Percentiles rank a stretch among this genome's conserved stretches.
Evolutionary conservation across 257 asterid genomes (phyloP).

Genomic region (Verbena officinalis): DNA sequence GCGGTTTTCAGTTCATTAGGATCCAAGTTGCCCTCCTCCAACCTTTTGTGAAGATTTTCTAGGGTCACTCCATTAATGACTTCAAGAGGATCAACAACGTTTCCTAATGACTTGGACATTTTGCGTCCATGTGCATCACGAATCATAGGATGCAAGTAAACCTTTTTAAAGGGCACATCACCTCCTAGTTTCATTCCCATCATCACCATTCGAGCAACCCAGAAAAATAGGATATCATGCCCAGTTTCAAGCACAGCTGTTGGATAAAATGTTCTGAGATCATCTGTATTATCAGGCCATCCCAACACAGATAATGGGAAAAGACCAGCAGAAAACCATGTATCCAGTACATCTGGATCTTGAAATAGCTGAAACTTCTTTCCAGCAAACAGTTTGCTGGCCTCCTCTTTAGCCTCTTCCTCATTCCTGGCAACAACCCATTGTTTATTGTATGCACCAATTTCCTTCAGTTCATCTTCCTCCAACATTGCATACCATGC

Average conservation of each 20-base stretch:
- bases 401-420: slow-evolving; percentile 71
- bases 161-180: slow-evolving; percentile 90
- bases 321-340: slow-evolving; percentile 98
- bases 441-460: slow-evolving; percentile 61
- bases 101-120: slow-evolving; percentile 98
- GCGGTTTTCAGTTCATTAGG: slow-evolving; percentile 76
- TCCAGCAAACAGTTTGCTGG: slow-evolving; percentile 55
- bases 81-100: slow-evolving; percentile 91
- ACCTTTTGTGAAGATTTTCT: slow-evolving; percentile 80
- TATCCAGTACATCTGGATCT: slow-evolving; percentile 94
- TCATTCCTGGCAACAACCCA: slow-evolving; percentile 90
- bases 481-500: slow-evolving; percentile 88
- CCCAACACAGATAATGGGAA: slow-evolving; percentile 90
- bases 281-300: slow-evolving; percentile 91
- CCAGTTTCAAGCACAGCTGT: slow-evolving; percentile 96
- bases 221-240: slow-evolving; percentile 87
- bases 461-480: slow-evolving; percentile 69
- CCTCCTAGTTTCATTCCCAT: slow-evolving; percentile 95
- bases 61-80: slow-evolving; percentile 78
- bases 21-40: slow-evolving; percentile 93
- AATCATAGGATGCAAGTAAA: slow-evolving; percentile 93
- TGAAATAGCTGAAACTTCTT: slow-evolving; percentile 67
- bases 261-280: slow-evolving; percentile 78
- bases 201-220: slow-evolving; percentile 99
- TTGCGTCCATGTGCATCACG: slow-evolving; percentile 99